Base-by-base conservation (phyloP, 2,329 filamentous ascomycete genomes). In the Botrytis paeoniae region DNA sequence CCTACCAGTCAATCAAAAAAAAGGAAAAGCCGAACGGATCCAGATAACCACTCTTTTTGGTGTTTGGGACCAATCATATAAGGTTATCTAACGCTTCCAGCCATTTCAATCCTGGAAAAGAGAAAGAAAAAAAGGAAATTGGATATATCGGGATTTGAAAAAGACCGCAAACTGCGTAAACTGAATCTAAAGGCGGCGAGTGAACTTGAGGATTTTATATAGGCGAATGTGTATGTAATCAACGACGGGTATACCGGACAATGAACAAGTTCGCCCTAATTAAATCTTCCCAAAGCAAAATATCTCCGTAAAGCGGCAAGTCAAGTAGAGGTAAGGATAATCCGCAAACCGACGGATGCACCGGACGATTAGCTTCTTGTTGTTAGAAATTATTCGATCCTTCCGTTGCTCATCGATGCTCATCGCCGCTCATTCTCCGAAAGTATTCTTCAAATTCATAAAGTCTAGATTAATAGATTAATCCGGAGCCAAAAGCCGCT, bases 31-130 rank as follows among this genome's bases (percentile, higher is more conserved):
- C 43, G 63, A n/a, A 20, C 18, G 22, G 43, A 37, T 66, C 43
- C 43, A 51, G 43, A 66, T n/a, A 66, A 51, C 37, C 65, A 69
- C 48, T n/a, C 5, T 35, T 41, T 18, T 29, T 16, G 9, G 22
- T 16, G 29, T 8, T 69, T 35, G 59, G 43, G 22, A 59, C 69
- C 69, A 71, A 71, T 71, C 9, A 71, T 35, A 0, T 4, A 4
- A 10, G 32, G 35, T 6, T 22, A 71, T 35, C 43, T 54, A 29
- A 54, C 69, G 69, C 69, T 64, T 32, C 69, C 69, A 71, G 43
- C 59, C 59, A 54, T 48, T 29, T 37, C 37, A 29, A 66, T 66
- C 64, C 64, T 45, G 51, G 35, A 66, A 43, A 8, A 69, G 25
- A 69, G 10, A 4, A 7, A 25, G 16, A 14, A 22, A 57, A 39